Conservation (phyloP, 2,329 filamentous ascomycete species). For the Didymella arachidicola region DNA sequence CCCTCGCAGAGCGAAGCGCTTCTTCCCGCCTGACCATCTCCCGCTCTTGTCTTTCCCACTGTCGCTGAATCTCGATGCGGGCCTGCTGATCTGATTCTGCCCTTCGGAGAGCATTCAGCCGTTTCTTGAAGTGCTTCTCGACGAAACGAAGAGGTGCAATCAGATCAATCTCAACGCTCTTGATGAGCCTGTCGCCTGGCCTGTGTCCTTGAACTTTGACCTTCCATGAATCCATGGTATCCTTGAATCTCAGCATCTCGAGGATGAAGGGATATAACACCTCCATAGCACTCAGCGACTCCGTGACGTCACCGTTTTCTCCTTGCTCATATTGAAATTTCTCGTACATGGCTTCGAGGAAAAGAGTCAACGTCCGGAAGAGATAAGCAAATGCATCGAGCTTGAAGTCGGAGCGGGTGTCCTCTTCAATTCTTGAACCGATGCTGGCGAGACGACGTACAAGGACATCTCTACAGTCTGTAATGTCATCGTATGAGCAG, state of each 20-base stretch:
- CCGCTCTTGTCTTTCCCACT: conserved; percentile 17
- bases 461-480: conserved; percentile 16
- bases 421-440: neutral
- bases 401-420: conserved; percentile 31
- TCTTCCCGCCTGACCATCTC: conserved; percentile 11
- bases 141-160: conserved; percentile 39
- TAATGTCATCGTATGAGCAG: conserved; percentile 20
- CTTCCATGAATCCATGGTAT: conserved; percentile 34
- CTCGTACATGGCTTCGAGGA: conserved; percentile 29
- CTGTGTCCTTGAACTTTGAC: conserved; percentile 24
- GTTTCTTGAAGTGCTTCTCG: conserved; percentile 6
- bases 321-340: conserved; percentile 20
- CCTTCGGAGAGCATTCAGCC: conserved; percentile 18
- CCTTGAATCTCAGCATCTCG: conserved; percentile 37
- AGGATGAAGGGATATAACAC: conserved; percentile 27
- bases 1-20: neutral
- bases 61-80: conserved; percentile 11
- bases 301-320: conserved; percentile 5
- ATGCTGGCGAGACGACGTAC: conserved; percentile 18
- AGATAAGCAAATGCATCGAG: conserved; percentile 38
- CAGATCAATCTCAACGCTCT: conserved; percentile 31
- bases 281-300: conserved; percentile 27
- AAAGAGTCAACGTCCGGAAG: conserved; percentile 31
- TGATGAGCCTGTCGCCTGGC: conserved; percentile 34
- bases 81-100: conserved; percentile 16